phyloP scores from a whole-genome alignment of 441 rosid species.

The Lepidium campestre region DNA sequence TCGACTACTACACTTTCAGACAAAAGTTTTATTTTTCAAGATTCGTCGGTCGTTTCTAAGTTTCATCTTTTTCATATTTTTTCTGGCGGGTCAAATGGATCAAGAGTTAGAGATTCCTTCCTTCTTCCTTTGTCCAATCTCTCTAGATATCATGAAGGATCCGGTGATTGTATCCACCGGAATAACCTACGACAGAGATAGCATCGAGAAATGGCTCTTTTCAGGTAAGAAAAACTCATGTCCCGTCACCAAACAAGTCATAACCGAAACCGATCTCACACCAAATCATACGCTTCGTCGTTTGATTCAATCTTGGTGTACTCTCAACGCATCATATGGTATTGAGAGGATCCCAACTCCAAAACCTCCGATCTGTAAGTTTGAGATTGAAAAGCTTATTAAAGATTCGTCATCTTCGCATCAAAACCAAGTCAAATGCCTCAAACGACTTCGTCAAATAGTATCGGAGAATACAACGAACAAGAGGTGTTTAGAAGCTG shows the following conservation, averaged over 20 bases:
- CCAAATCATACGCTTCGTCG: slow-evolving; percentile 82
- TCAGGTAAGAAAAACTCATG: slow-evolving; percentile 45
- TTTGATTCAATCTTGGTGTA: slow-evolving; percentile 86
- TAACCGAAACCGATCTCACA: slow-evolving; percentile 57
- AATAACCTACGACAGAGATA: slow-evolving; percentile 69
- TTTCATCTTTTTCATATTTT: slow-evolving; percentile 1
- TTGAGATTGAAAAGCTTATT: slow-evolving; percentile 55
- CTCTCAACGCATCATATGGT: slow-evolving; percentile 68
- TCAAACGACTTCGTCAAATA: slow-evolving; percentile 46
- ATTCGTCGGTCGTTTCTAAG: neutral
- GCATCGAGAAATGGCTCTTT: slow-evolving; percentile 72
- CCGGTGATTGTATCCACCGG: slow-evolving; percentile 69
- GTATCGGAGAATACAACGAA: slow-evolving; percentile 48
- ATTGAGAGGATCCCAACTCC: slow-evolving; percentile 79
- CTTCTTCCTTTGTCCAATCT: slow-evolving; percentile 72
- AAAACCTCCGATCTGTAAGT: slow-evolving; percentile 49
- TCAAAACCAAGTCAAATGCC: slow-evolving; percentile 43
- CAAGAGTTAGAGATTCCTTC: slow-evolving; percentile 69
- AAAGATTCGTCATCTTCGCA: slow-evolving; percentile 43
- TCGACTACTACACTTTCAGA: slow-evolving; percentile 6
- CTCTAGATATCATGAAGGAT: slow-evolving; percentile 80
- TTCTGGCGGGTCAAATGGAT: slow-evolving; percentile 30
- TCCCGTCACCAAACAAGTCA: slow-evolving; percentile 61
- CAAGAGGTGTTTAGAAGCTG: slow-evolving; percentile 65
- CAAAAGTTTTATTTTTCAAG: neutral